phyloP scores from a whole-genome alignment of 176 grass and related monocot species.

The bread wheat (Triticum aestivum) region IWGSC_CS_RefSeq_v2.1 NC_057807.1:653280128-653280627 shows the following conservation, averaged over 20 bases:
- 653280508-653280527: not conserved
- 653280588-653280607: not conserved
- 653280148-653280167: not conserved
- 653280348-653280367: not conserved
- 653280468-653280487: not conserved
- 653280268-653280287: not conserved
- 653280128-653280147: not conserved
- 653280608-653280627: constrained; percentile 5
- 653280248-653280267: not conserved
- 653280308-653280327: no score
- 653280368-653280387: constrained; percentile 3
- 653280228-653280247: not conserved
- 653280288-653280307: no score
- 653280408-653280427: constrained; percentile 12
- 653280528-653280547: not conserved
- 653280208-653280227: not conserved
- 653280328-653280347: not conserved
- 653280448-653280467: not conserved
- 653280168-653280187: not conserved
- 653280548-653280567: not conserved
- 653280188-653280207: not conserved
- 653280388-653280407: not conserved
- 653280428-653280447: not conserved
- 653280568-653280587: not conserved
- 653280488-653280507: not conserved